Evolutionary conservation across 2,329 filamentous ascomycete species (phyloP), one percentile per base, ranked within the genome.

Genomic region (Colletotrichum gigasporum): DNA sequence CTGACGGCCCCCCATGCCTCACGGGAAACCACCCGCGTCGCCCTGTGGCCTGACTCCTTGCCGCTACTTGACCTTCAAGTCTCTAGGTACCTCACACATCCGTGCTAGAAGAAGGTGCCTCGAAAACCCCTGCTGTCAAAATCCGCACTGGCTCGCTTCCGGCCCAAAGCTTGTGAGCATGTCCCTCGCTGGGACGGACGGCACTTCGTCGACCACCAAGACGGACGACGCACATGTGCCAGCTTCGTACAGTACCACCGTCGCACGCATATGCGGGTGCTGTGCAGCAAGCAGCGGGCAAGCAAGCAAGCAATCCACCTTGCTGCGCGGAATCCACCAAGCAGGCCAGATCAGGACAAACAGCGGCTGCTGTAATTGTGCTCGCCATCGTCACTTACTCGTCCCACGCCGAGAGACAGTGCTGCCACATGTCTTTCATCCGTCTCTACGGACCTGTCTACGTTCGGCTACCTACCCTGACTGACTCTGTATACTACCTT

Each of bases 251-350:
- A 28, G 37, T 55, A 24, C 45, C 48, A 54, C 39, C 10, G 24
- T 47, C n/a, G 28, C 59, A 63, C 59, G 59, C 59, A 57, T 58
- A 58, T 58, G 28, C 53, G 44, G 18, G 24, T 60, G 24, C 54
- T 35, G 18, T 22, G 30, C 30, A 41, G 34, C 41, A 12, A 22
- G 41, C 30, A 41, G 34, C 41, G 8, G 16, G 41, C 52, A 39
- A 28, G 24, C 24, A 26, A 16, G 12, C 20, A 42, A 14, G 18
- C 4, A 16, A n/a, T 8, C 10, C 2, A 35, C 4, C 12, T n/a
- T n/a, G n/a, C n/a, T n/a, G n/a, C n/a, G n/a, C n/a, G n/a, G n/a
- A 20, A 12, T 16, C 10, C 3, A 28, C 4, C 12, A 52, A 37
- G 20, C 20, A 16, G 32, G 18, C 10, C 5, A 11, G 5, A 1